Conservation (phyloP, 352 stramenopile species). For the Elongisporangium undulatum region DNA sequence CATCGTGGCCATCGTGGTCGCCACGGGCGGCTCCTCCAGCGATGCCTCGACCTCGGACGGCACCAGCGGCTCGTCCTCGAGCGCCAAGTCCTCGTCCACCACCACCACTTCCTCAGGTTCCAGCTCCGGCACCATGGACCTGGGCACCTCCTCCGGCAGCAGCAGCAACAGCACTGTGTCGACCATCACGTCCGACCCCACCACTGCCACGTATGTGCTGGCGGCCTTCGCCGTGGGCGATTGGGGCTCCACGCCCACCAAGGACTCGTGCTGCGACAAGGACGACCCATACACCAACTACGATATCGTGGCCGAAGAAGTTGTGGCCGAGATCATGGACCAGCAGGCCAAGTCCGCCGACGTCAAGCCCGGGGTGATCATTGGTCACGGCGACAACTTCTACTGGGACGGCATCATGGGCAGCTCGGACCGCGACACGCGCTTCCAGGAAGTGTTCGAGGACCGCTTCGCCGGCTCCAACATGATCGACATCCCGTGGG, state of each 20-base stretch:
- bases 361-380: slow-evolving; percentile 48
- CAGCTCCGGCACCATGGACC: slow-evolving; percentile 20
- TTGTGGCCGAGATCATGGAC: slow-evolving; percentile 46
- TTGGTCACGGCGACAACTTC: slow-evolving; percentile 81
- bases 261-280: slow-evolving; percentile 49
- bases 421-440: slow-evolving; percentile 32
- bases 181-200: slow-evolving; percentile 47
- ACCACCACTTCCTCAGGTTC: slow-evolving; percentile 12
- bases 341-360: slow-evolving; percentile 30
- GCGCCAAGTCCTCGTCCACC: slow-evolving; percentile 5
- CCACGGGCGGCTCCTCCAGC: slow-evolving; percentile 13
- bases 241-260: slow-evolving; percentile 39
- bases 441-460: slow-evolving; percentile 72
- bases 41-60: slow-evolving; percentile 12
- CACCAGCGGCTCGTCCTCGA: slow-evolving; percentile 11
- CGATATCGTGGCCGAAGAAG: slow-evolving; percentile 39
- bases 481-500: slow-evolving; percentile 56
- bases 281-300: slow-evolving; percentile 38
- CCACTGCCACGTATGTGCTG: slow-evolving; percentile 29
- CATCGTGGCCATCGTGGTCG: slow-evolving; percentile 35
- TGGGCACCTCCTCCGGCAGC: slow-evolving; percentile 16
- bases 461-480: slow-evolving; percentile 47
- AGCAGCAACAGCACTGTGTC: slow-evolving; percentile 17
- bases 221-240: slow-evolving; percentile 55
- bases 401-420: slow-evolving; percentile 75